Evolutionary conservation across 169 alveolate species (phyloP).

Genomic region (Plasmodium relictum): DNA sequence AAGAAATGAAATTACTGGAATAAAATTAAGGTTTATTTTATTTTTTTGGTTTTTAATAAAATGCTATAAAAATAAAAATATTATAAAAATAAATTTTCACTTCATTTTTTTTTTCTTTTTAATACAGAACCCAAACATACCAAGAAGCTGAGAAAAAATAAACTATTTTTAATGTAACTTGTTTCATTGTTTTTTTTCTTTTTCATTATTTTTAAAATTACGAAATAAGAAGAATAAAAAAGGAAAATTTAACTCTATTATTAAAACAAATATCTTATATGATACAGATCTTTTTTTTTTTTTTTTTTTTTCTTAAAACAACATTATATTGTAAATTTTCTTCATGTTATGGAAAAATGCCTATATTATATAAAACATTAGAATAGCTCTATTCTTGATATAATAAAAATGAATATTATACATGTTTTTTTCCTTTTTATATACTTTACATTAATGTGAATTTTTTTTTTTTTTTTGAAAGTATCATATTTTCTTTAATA

Average conservation of each 20-base stretch:
- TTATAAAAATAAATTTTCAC: not conserved
- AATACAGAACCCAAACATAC: conserved; percentile 46
- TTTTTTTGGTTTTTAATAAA: not conserved
- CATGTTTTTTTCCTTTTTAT: not conserved
- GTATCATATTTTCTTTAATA: not conserved
- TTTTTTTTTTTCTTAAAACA: not conserved
- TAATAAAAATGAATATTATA: not conserved
- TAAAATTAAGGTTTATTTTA: conserved; percentile 46
- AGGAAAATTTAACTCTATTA: not conserved
- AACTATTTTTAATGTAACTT: not conserved
- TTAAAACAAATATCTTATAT: not conserved
- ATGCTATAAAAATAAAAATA: not conserved
- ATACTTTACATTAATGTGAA: not conserved
- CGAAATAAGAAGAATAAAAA: too few species aligned
- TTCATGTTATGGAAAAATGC: too few species aligned
- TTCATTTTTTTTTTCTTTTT: conserved; percentile 9
- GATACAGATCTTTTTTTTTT: not conserved
- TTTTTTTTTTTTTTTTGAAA: conserved; percentile 1
- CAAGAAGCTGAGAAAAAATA: conserved; percentile 49
- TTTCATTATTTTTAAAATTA: not conserved
- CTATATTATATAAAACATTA: not conserved
- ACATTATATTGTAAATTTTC: too few species aligned
- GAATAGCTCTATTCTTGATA: not conserved
- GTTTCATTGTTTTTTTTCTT: not conserved
- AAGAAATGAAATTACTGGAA: conserved; percentile 67